Evolutionary conservation across 805 yeast genomes (phyloP).

Genomic region (Wickerhamiella hasegawae): DNA sequence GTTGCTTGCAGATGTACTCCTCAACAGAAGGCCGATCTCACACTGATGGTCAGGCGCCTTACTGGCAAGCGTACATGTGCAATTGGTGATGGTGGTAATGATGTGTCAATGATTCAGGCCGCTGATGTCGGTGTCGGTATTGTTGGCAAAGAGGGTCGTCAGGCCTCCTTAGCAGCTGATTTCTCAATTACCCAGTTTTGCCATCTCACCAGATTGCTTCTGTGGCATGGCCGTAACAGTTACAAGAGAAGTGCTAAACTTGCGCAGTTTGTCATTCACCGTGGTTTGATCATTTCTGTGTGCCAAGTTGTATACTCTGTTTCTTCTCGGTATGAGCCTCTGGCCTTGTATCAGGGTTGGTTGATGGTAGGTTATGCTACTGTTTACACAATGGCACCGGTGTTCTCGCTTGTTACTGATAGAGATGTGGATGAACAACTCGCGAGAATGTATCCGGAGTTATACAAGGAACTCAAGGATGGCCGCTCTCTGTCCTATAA

Average conservation of each 20-base stretch:
- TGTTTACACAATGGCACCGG: conserved; percentile 95
- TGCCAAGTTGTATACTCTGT: conserved; percentile 91
- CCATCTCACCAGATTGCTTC: conserved; percentile 63
- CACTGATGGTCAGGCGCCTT: conserved; percentile 52
- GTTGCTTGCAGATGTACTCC: conserved; percentile 98
- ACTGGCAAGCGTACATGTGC: conserved; percentile 91
- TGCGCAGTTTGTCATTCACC: conserved; percentile 90
- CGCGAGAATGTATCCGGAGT: conserved; percentile 83
- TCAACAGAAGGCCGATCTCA: conserved; percentile 95
- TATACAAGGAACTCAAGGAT: conserved; percentile 78
- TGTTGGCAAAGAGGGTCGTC: conserved; percentile 96
- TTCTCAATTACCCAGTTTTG: conserved; percentile 87
- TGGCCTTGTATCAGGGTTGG: conserved; percentile 92
- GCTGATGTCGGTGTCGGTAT: conserved; percentile 99
- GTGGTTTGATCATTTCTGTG: conserved; percentile 85
- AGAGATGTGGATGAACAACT: conserved; percentile 80
- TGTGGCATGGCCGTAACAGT: conserved; percentile 98
- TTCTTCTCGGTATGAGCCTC: conserved; percentile 76
- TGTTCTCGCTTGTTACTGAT: conserved; percentile 80
- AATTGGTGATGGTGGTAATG: conserved; percentile 99
- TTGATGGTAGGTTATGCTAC: conserved; percentile 98
- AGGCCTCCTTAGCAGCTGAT: conserved; percentile 94
- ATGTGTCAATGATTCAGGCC: conserved; percentile 95
- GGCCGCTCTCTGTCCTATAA: conserved; percentile 76
- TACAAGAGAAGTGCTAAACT: conserved; percentile 90